phyloP scores from a whole-genome alignment of 345 rosid species.

The Lumnitzera littorea region DNA sequence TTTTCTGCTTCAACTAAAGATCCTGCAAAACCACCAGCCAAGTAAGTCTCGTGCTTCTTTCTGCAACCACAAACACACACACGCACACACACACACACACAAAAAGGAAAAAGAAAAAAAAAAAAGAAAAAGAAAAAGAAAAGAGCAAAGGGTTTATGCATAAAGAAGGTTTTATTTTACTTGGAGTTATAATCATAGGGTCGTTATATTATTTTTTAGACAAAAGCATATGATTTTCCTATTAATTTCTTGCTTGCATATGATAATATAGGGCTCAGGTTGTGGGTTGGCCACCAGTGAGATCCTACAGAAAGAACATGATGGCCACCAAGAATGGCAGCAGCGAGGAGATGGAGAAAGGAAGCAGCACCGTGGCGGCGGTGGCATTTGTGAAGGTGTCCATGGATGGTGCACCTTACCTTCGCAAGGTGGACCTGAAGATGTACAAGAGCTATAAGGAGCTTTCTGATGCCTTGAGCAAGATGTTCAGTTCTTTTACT shows the following conservation, averaged over 20 bases:
- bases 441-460: slow-evolving; percentile 81
- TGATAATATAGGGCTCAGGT: slow-evolving; percentile 41
- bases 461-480: slow-evolving; percentile 79
- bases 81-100: no score
- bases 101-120: no score
- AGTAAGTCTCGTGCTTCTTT: slow-evolving; percentile 26
- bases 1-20: slow-evolving; percentile 30
- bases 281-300: slow-evolving; percentile 70
- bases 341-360: slow-evolving; percentile 16
- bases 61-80: neutral
- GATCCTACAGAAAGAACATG: slow-evolving; percentile 49
- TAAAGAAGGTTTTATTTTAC: neutral
- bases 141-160: no score
- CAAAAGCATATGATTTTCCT: neutral
- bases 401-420: slow-evolving; percentile 98
- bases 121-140: no score
- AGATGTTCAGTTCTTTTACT: slow-evolving; percentile 97
- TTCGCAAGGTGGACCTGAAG: slow-evolving; percentile 93
- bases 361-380: slow-evolving; percentile 18
- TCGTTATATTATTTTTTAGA: no score
- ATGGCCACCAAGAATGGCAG: slow-evolving; percentile 44
- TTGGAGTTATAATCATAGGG: neutral
- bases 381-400: slow-evolving; percentile 89
- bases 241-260: neutral
- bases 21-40: slow-evolving; percentile 65